Percentiles rank a stretch among this genome's conserved stretches.
phyloP scores from a whole-genome alignment of 768 basidiomycete genomes.

The Boletellus ananas region DNA sequence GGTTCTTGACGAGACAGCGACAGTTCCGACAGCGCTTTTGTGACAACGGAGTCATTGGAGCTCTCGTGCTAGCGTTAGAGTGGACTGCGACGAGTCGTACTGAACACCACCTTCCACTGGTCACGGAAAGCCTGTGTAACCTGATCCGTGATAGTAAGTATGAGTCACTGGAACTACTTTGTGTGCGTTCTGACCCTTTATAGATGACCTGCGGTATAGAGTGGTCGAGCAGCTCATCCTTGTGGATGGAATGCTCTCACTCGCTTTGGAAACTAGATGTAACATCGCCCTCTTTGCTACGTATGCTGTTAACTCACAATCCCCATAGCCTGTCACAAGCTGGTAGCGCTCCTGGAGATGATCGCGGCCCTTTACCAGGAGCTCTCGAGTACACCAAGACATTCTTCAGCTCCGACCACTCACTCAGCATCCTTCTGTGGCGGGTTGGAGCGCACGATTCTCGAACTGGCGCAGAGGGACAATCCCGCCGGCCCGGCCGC shows the following conservation, averaged over 20 bases:
- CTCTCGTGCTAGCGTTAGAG: too few relatives aligned
- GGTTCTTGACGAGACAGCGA: too few relatives aligned
- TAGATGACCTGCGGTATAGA: neutral
- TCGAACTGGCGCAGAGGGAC: neutral
- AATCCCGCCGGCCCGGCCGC: constrained; percentile 2
- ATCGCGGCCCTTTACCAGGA: neutral
- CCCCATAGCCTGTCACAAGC: neutral
- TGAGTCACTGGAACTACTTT: neutral
- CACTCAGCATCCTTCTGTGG: neutral
- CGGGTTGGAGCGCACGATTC: neutral
- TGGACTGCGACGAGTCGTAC: too few relatives aligned
- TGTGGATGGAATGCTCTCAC: neutral
- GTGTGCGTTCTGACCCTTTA: neutral
- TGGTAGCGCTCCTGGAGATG: constrained; percentile 2
- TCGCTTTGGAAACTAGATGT: constrained; percentile 5
- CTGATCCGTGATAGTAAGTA: too few relatives aligned
- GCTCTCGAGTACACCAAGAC: neutral
- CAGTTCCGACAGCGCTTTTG: too few relatives aligned
- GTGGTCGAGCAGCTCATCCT: neutral
- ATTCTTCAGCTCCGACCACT: too few relatives aligned
- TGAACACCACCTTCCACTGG: too few relatives aligned
- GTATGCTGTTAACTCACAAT: neutral
- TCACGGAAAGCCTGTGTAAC: too few relatives aligned
- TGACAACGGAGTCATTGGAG: too few relatives aligned
- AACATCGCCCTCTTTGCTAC: neutral